Evolutionary conservation across 139 green algal species (phyloP), one percentile per base, ranked within the genome.

Genomic region (Spirogloea muscicola): DNA sequence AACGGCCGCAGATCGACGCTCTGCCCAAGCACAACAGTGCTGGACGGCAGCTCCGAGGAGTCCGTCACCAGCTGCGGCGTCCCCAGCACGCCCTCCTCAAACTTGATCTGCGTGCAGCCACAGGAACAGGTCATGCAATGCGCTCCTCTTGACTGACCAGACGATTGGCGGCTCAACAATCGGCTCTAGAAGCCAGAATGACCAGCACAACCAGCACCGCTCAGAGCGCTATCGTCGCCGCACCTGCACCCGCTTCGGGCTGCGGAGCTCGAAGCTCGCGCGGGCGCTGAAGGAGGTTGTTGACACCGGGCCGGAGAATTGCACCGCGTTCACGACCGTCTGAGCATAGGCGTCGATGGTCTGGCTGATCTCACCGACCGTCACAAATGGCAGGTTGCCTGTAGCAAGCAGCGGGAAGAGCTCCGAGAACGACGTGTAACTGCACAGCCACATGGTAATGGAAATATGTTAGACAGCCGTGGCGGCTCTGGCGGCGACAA

Each of bases 391-490:
- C 51, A 97, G 85, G 40, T 82, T 83, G 55, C 62, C 79, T 4
- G 94, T 58, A 1, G 86, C 87, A 70, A 97, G 84, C 41, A 97
- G 67, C 18, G 84, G 82, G 0, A 92, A 64, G 29, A 97, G 83
- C 76, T 94, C 89, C 2, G 83, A 86, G 75, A 91, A 94, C 65
- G 85, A 87, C 6, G 93, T 95, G 87, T 97, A 97, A n/a, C 88
- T 82, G 43, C 96, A 81, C 55, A 68, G 43, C 27, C 13, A 64
- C n/a, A n/a, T n/a, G n/a, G n/a, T n/a, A n/a, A n/a, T n/a, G 88
- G 88, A 91, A 91, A 96, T 16, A 39, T 10, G 21, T 42, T 42
- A 16, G 36, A 5, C 38, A 72, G 16, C 5, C 46, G 46, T 21
- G 21, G 21, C 46, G 21, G 46, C 46, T 55, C 4, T 16, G 5